These are phyloP conservation scores for Thelephora aurantiotincta DNA, from an alignment of 768 basidiomycete genomes.

Conservation along the genomic window DNA sequence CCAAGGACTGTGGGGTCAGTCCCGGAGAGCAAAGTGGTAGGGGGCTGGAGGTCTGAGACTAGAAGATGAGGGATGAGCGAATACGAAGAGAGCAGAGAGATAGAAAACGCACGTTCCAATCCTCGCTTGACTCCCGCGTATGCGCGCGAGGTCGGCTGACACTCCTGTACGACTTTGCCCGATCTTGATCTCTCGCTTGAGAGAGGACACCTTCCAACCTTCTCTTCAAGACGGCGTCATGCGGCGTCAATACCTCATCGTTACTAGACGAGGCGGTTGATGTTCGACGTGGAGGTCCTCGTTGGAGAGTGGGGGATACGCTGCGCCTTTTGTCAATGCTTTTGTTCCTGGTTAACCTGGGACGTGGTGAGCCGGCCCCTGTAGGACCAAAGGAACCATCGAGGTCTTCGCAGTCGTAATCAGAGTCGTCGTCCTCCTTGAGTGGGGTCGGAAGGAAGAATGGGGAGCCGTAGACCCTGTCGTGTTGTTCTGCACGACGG, in stretches of 20 bases:
- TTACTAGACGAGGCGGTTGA: not conserved
- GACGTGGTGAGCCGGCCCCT: not conserved
- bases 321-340: not conserved
- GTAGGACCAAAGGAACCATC: not conserved
- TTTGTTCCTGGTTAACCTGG: not conserved
- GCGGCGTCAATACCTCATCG: conserved; percentile 21
- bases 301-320: not conserved
- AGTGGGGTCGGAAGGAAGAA: not conserved
- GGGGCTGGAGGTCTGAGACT: not conserved
- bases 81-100: not conserved
- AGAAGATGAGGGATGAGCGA: not conserved
- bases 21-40: not conserved
- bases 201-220: conserved; percentile 39
- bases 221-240: conserved; percentile 37
- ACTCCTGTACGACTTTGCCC: conserved; percentile 5
- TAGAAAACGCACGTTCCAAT: not conserved
- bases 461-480: conserved; percentile 11
- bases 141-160: not conserved
- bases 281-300: not conserved
- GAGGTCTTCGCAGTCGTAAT: not conserved
- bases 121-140: not conserved
- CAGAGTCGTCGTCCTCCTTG: not conserved
- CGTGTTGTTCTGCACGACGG: conserved; percentile 30
- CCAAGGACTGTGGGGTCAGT: not conserved
- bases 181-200: conserved; percentile 13